A percentile compares a stretch with the other conserved stretches of the same genome.
Evolutionary conservation across 1,284 basidiomycete genomes (phyloP).

Genomic region (Paramarasmius palmivorus): DNA sequence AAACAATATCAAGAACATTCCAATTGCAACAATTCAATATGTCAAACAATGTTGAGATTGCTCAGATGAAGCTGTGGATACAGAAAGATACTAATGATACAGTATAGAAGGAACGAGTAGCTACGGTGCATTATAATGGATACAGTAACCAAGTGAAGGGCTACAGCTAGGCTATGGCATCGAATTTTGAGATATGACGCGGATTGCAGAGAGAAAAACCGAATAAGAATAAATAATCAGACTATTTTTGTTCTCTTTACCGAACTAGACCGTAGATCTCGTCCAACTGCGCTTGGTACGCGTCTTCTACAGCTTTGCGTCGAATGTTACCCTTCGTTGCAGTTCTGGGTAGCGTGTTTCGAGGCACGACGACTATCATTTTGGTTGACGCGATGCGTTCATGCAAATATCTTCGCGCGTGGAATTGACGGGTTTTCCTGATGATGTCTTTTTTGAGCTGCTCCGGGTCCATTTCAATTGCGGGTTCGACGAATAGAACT

Average conservation of each 20-base stretch:
- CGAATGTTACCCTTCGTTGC: conserved; percentile 72
- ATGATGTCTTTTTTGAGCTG: conserved; percentile 65
- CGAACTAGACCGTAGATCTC: conserved; percentile 38
- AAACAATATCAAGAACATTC: too few species aligned
- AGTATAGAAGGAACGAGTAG: too few species aligned
- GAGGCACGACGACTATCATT: conserved; percentile 57
- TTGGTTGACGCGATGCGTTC: conserved; percentile 59
- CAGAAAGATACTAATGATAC: too few species aligned
- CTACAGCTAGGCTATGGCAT: too few species aligned
- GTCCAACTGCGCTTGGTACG: conserved; percentile 53
- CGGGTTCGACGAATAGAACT: conserved; percentile 65
- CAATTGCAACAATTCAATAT: too few species aligned
- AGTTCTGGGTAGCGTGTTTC: conserved; percentile 59
- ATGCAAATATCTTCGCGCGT: conserved; percentile 65
- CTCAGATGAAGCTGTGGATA: too few species aligned
- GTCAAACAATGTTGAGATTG: too few species aligned
- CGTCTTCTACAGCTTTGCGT: conserved; percentile 61
- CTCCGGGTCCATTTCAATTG: conserved; percentile 38
- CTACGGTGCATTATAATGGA: too few species aligned
- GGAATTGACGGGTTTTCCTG: conserved; percentile 63
- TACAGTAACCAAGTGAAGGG: too few species aligned
- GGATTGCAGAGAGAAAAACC: neutral
- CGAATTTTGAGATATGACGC: too few species aligned
- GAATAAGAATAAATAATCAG: neutral
- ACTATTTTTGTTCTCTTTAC: conserved; percentile 6